Conservation (phyloP, 2,329 filamentous ascomycete species). For the Raffaelea arxii region DNA sequence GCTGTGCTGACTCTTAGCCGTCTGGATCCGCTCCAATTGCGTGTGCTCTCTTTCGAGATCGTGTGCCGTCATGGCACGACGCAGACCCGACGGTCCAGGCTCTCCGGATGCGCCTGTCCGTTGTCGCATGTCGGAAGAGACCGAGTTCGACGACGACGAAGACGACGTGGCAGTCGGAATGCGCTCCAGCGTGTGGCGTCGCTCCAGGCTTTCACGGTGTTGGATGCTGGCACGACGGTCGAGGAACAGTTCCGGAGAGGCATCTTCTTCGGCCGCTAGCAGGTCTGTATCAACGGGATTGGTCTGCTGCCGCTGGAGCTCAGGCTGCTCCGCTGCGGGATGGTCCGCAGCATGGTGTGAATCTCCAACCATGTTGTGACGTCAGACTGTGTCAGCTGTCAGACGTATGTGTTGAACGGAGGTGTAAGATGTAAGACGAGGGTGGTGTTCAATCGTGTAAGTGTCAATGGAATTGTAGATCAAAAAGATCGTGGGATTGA, state of each 20-base stretch:
- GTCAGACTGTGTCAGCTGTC: no score
- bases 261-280: constrained; percentile 43
- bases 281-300: constrained; percentile 46
- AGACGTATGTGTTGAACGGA: no score
- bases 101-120: constrained; percentile 8
- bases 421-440: no score
- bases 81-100: constrained; percentile 36
- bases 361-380: no score
- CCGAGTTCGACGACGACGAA: constrained; percentile 40
- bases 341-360: not conserved
- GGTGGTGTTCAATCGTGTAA: no score
- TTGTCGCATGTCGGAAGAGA: constrained; percentile 17
- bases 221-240: constrained; percentile 19
- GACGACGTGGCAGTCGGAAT: constrained; percentile 43
- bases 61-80: constrained; percentile 51
- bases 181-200: constrained; percentile 29
- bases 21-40: constrained; percentile 61
- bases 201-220: constrained; percentile 26
- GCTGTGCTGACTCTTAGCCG: constrained; percentile 59
- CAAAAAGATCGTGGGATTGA: no score
- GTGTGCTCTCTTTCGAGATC: constrained; percentile 63
- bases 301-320: constrained; percentile 23
- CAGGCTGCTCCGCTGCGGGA: no score
- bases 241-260: constrained; percentile 26
- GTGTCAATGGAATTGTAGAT: no score